Conservation (phyloP, 768 basidiomycete species). For the Suillus subaureus region DNA sequence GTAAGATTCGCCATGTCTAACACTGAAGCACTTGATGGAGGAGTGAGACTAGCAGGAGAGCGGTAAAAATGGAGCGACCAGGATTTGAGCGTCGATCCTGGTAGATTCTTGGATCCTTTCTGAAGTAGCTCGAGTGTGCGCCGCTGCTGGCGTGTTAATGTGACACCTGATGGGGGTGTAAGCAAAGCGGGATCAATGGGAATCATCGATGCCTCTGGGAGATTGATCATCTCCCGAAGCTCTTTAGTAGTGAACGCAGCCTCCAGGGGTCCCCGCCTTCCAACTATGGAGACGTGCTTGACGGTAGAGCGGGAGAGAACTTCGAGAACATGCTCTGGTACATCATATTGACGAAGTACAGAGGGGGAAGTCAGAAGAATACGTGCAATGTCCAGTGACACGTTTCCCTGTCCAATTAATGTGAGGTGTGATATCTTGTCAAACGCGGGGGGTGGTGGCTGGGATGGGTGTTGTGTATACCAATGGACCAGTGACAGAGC, state of each 20-base stretch:
- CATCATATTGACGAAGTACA: slow-evolving; percentile 69
- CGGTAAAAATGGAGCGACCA: slow-evolving; percentile 87
- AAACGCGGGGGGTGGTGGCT: slow-evolving; percentile 60
- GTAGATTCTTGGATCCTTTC: slow-evolving; percentile 57
- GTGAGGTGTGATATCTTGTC: slow-evolving; percentile 71
- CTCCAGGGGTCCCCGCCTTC: slow-evolving; percentile 83
- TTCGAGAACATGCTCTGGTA: slow-evolving; percentile 74
- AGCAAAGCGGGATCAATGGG: slow-evolving; percentile 57
- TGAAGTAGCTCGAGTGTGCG: slow-evolving; percentile 66
- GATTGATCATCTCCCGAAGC: slow-evolving; percentile 75
- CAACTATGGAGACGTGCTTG: slow-evolving; percentile 80
- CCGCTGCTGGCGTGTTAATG: slow-evolving; percentile 63
- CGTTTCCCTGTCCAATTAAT: slow-evolving; percentile 93
- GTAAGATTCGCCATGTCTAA: slow-evolving; percentile 43
- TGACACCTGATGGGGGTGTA: slow-evolving; percentile 31
- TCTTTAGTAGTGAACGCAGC: slow-evolving; percentile 94
- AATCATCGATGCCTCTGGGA: slow-evolving; percentile 67
- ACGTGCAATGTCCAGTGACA: slow-evolving; percentile 89
- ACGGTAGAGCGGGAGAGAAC: slow-evolving; percentile 65
- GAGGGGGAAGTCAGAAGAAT: slow-evolving; percentile 78
- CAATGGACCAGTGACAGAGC: slow-evolving; percentile 90
- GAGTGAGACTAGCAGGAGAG: slow-evolving; percentile 55
- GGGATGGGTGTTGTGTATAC: slow-evolving; percentile 92
- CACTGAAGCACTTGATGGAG: slow-evolving; percentile 23
- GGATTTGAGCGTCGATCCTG: slow-evolving; percentile 57